Base-by-base conservation (phyloP, 805 yeast species). In the Wickerhamomyces strasburgensis region DNA sequence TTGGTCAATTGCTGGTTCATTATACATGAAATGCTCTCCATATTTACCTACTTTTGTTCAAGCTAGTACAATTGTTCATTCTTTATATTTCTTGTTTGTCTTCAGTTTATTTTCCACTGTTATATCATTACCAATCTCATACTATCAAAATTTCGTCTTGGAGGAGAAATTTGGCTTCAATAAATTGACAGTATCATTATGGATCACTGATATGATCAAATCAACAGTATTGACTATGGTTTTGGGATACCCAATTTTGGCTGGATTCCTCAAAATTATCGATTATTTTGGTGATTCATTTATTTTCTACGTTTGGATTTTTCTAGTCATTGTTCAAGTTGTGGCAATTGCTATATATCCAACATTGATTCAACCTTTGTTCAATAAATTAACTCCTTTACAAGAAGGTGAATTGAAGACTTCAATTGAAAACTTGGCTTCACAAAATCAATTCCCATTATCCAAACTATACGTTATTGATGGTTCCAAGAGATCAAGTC, bases 401-500 rank as follows among this genome's bases (percentile, higher is more conserved):
- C 87, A 84, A 50, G 87, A 84, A 32, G 97, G 98, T 27, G 89
- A 87, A 58, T 74, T 93, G 64, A 85, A 85, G 58, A 62, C 72
- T 9, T 78, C 84, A 5, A 87, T 93, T 60, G 94, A 88, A 60
- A 67, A 74, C 14, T 74, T 93, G 46, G 96, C 98, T 14, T 57
- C 67, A 13, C 63, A 71, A 37, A 83, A 85, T 56, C 68, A 76
- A 25, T 93, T 93, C 76, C 99, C 98, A 43, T 73, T 90, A 56
- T 75, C 81, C 39, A 79, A 87, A 54, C 67, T 93, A 38, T 86
- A 75, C 53, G 97, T 89, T 32, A 79, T 89, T 56, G 99, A 93
- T 60, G 97, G 98, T n/a, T 89, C 98, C 29, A 86, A 84, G 57
- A 82, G 98, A 68, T 86, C 96, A 1, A 78, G 94, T 6, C 98